These are phyloP conservation scores for Erysiphe pulchra DNA, from an alignment of 2,329 filamentous ascomycete genomes.

Conservation along the genomic window DNA sequence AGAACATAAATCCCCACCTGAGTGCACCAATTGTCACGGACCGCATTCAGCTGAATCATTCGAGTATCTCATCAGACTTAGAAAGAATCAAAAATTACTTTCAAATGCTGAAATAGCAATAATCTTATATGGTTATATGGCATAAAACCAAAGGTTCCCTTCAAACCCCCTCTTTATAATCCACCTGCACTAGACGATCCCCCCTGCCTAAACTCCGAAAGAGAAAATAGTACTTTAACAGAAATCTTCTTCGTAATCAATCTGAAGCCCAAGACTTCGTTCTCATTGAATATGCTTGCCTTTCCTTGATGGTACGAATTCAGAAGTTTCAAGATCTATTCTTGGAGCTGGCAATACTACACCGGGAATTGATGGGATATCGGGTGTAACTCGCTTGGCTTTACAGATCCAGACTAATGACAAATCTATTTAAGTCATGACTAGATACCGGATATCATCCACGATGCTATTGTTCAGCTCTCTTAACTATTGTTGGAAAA, in stretches of 20 bases:
- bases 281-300: neutral
- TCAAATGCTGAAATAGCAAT: no score
- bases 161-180: neutral
- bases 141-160: no score
- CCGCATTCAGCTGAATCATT: no score
- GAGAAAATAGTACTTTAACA: neutral
- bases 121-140: no score
- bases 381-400: neutral
- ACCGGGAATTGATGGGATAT: neutral
- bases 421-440: neutral
- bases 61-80: no score
- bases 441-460: neutral
- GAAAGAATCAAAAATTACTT: no score
- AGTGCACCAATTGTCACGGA: no score
- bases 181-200: neutral
- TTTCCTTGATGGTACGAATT: neutral
- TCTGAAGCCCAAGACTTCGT: neutral
- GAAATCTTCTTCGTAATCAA: neutral
- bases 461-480: neutral
- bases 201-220: neutral
- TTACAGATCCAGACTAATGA: neutral
- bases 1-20: no score
- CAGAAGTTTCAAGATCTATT: neutral
- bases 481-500: neutral
- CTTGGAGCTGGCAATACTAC: neutral